phyloP scores from a whole-genome alignment of 148 eudicot species.

The Spergularia marina region DNA sequence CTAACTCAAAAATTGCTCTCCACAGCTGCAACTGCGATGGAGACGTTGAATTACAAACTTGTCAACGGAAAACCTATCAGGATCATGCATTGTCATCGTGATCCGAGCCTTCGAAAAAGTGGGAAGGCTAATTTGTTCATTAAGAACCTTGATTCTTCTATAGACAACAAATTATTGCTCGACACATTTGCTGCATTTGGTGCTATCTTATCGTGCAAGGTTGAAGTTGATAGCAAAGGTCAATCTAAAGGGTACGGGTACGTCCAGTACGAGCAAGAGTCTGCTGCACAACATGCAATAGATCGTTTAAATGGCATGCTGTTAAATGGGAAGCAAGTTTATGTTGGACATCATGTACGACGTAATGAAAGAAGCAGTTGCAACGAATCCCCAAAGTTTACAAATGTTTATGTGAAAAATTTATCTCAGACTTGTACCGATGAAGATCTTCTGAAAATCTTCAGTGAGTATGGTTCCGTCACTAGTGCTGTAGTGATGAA shows the following conservation, averaged over 20 bases:
- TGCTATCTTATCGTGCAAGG: constrained; percentile 59
- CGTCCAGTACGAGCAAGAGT: constrained; percentile 60
- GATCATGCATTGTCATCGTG: constrained; percentile 68
- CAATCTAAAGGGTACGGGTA: constrained; percentile 64
- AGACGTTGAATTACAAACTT: constrained; percentile 48
- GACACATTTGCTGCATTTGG: constrained; percentile 63
- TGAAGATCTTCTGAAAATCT: constrained; percentile 40
- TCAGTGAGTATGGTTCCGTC: constrained; percentile 46
- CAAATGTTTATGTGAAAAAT: constrained; percentile 64
- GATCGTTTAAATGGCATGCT: constrained; percentile 56
- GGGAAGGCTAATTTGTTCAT: constrained; percentile 60
- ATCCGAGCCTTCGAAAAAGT: constrained; percentile 62
- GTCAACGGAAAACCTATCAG: constrained; percentile 59
- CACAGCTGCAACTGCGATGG: constrained; percentile 58
- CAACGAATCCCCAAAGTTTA: constrained; percentile 43
- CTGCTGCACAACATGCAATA: constrained; percentile 54
- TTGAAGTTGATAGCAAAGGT: constrained; percentile 45
- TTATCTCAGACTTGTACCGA: constrained; percentile 39
- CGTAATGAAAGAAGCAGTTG: constrained; percentile 36
- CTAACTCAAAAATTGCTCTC: too few relatives aligned
- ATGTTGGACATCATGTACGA: constrained; percentile 48
- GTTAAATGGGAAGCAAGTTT: constrained; percentile 23
- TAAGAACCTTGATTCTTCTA: constrained; percentile 50
- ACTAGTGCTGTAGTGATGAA: constrained; percentile 65
- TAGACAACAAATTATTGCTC: constrained; percentile 51